Percentiles rank a stretch among this genome's conserved stretches.
Conservation (phyloP, 2,329 filamentous ascomycete species). For the Aplosporella prunicola region DNA sequence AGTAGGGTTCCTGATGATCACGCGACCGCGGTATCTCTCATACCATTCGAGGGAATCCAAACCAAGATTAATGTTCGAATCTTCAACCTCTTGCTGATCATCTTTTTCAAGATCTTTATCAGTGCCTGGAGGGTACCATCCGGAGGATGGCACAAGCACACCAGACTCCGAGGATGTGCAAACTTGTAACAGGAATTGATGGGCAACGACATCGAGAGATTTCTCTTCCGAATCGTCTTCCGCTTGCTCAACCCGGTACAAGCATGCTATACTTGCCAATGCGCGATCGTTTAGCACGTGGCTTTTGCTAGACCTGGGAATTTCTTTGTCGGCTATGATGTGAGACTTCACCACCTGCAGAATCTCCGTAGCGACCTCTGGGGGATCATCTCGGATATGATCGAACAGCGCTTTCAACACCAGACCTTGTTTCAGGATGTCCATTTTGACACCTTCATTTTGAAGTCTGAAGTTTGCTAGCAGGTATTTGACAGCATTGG, state of each 20-base stretch:
- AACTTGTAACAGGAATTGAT: conserved; percentile 63
- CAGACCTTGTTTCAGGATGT: conserved; percentile 67
- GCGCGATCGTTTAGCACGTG: conserved; percentile 66
- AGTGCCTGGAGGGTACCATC: conserved; percentile 70
- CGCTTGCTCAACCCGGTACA: conserved; percentile 32
- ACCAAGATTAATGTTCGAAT: conserved; percentile 50
- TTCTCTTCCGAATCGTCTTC: conserved; percentile 41
- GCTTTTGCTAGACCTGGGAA: conserved; percentile 66
- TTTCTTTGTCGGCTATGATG: conserved; percentile 63
- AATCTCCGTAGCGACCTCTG: conserved; percentile 65
- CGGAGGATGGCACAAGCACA: conserved; percentile 63
- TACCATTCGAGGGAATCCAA: conserved; percentile 63
- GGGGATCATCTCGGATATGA: conserved; percentile 66
- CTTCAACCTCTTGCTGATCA: conserved; percentile 31
- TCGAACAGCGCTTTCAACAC: conserved; percentile 63
- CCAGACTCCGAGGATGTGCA: conserved; percentile 69
- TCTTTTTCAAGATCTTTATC: conserved; percentile 44
- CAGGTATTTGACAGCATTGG: conserved; percentile 73
- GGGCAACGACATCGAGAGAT: conserved; percentile 57
- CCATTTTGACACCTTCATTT: conserved; percentile 65
- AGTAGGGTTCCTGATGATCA: conserved; percentile 69
- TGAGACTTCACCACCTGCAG: conserved; percentile 59
- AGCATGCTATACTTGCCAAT: conserved; percentile 52
- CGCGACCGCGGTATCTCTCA: conserved; percentile 54
- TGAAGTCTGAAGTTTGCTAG: conserved; percentile 71